A percentile compares a stretch with the other conserved stretches of the same genome.
Conservation (phyloP, 352 stramenopile genomes). For the Phytopythium vexans region DNA sequence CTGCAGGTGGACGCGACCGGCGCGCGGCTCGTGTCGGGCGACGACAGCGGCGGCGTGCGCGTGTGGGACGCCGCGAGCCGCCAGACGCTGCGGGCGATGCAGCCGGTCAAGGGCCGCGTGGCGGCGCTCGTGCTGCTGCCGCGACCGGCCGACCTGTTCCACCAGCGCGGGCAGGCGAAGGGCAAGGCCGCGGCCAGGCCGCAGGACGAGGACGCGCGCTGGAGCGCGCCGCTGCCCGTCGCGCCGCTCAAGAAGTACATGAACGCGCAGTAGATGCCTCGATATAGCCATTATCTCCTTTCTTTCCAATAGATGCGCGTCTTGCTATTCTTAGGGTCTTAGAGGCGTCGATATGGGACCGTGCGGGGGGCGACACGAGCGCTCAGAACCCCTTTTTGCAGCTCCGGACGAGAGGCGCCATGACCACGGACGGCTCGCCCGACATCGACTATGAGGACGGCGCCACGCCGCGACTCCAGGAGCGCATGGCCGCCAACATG, state of each 20-base stretch:
- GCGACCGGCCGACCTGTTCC: conserved; percentile 55
- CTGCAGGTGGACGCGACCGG: conserved; percentile 59
- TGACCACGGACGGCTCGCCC: neutral
- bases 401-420: conserved; percentile 1
- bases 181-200: conserved; percentile 15
- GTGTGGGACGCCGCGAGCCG: conserved; percentile 68
- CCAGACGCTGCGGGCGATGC: conserved; percentile 62
- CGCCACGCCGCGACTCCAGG: conserved; percentile 44
- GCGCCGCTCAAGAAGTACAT: conserved; percentile 82
- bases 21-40: conserved; percentile 57
- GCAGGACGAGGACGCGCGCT: conserved; percentile 27
- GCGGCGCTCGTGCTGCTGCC: conserved; percentile 48
- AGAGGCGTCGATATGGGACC: too few species aligned
- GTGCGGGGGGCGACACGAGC: too few species aligned
- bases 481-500: conserved; percentile 36
- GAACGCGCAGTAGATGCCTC: conserved; percentile 14
- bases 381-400: neutral
- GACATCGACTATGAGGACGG: conserved; percentile 35
- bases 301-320: too few species aligned
- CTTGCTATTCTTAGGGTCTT: too few species aligned
- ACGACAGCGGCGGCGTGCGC: conserved; percentile 52
- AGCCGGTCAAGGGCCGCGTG: conserved; percentile 64
- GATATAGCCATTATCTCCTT: too few species aligned
- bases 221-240: conserved; percentile 43
- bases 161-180: conserved; percentile 33